Percentiles rank a stretch among this genome's conserved stretches.
These are phyloP conservation scores for Ceratobasidium papillatum DNA, from an alignment of 1,284 basidiomycete species.

Conservation along the genomic window DNA sequence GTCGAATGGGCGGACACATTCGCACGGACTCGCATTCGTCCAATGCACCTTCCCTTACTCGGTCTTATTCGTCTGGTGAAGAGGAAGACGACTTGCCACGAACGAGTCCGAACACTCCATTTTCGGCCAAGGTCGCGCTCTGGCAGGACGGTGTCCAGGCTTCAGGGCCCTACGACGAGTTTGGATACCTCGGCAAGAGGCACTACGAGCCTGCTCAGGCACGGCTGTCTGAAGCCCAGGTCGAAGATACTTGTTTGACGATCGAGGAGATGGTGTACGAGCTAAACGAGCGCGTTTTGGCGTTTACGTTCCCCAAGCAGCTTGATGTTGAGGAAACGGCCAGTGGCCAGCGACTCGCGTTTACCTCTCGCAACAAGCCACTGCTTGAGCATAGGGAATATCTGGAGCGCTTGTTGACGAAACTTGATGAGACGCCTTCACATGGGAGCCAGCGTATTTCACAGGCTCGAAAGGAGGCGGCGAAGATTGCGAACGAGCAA, in stretches of 20 bases:
- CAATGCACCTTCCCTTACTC: conserved; percentile 30
- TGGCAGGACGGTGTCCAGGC: conserved; percentile 14
- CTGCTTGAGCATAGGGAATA: conserved; percentile 24
- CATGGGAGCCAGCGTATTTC: background rate
- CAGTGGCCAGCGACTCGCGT: background rate
- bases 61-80: conserved; percentile 42
- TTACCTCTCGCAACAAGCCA: conserved; percentile 11
- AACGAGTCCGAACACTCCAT: conserved; percentile 8
- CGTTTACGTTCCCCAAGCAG: conserved; percentile 19
- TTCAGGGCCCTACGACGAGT: background rate
- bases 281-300: conserved; percentile 20
- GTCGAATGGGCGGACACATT: background rate
- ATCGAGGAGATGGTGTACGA: conserved; percentile 29
- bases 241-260: background rate
- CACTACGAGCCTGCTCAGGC: background rate
- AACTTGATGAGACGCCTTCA: conserved; percentile 13
- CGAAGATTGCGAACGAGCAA: background rate
- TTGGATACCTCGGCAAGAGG: background rate
- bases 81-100: conserved; percentile 32
- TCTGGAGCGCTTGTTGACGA: conserved; percentile 7
- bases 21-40: conserved; percentile 16
- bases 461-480: conserved; percentile 8
- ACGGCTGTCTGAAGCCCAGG: background rate
- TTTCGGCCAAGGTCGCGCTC: conserved; percentile 22
- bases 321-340: background rate